Base-by-base conservation (phyloP, 164 flowering plant species). In the Nymphaea colorata region DNA sequence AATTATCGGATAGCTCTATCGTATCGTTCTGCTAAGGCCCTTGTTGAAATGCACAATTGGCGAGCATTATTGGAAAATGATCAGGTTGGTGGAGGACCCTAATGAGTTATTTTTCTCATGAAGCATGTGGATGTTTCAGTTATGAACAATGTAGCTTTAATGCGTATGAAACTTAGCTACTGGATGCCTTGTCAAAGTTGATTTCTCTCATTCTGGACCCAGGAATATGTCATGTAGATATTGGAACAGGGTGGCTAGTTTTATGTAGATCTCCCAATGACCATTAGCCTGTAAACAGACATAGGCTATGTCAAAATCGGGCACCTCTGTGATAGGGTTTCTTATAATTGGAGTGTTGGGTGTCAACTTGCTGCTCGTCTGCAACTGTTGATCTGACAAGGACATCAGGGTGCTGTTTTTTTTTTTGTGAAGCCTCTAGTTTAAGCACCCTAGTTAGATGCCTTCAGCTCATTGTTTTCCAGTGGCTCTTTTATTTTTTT, bases 31-130 rank as follows among this genome's bases (percentile, higher is more conserved):
- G 96, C 90, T 10, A 87, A 87, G 77, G 92, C 97, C 65, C 93
- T 94, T 62, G 97, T 94, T 18, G 96, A 94, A 79, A 94, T 91
- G 99, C 89, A 80, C 59, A 85, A 90, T 66, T 94, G 97, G 97
- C 85, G 81, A 65, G 92, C 89, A 41, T 74, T 94, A 81, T 76
- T 94, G 70, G 89, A 90, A 75, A 91, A 87, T 73, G 97, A 94
- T 67, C 99, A 94, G 95, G 99, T 76, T 7, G 57, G 57, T 25
- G 36, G 36, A 1, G 36, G 76, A 95, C 97, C 25, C 91, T 89
- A 25, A 25, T 25, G 36, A 25, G 36, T 25, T 25, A 25, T 25
- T 25, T 25, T 25, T 25, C 36, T 25, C 36, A 25, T 25, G 36
- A 25, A 25, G 36, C 36, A 25, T 25, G 36, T 25, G 36, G 36